Conservation (phyloP, 441 rosid species). For the Corymbia calophylla region DNA sequence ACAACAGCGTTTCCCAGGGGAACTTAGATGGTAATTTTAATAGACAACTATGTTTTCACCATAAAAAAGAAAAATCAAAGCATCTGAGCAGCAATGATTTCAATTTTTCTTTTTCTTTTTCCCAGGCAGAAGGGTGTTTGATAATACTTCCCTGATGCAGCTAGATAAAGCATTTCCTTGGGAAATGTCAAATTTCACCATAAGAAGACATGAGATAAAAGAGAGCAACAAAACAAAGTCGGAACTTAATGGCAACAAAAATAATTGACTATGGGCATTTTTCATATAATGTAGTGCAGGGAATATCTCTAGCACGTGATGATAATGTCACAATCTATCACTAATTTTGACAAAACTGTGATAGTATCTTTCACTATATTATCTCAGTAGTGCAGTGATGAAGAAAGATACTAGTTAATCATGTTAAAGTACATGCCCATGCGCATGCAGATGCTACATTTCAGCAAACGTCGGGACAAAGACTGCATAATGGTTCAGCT, state of each 20-base stretch:
- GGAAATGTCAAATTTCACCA: not conserved
- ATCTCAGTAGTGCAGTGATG: not conserved
- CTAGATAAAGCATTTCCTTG: not conserved
- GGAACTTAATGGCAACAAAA: not conserved
- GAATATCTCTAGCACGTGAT: not conserved
- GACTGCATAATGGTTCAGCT: not conserved
- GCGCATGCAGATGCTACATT: not conserved
- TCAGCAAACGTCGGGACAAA: not conserved
- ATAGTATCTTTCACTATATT: not conserved
- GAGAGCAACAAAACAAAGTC: not conserved
- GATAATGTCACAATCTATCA: not conserved
- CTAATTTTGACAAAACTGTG: not conserved
- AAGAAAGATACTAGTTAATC: not conserved
- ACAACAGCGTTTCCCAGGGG: constrained; percentile 4
- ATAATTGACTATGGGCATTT: not conserved
- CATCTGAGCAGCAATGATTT: not conserved
- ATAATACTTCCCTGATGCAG: not conserved
- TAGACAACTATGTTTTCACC: not conserved
- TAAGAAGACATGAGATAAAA: not conserved
- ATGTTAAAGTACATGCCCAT: not conserved
- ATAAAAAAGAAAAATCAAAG: not conserved
- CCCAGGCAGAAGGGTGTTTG: not conserved
- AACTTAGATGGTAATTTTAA: not conserved
- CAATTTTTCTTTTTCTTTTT: not conserved
- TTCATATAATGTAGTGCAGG: not conserved